Percentiles rank a stretch among this genome's conserved stretches.
phyloP scores from a whole-genome alignment of 139 green algal genomes.

The Chlorella sp. region DNA sequence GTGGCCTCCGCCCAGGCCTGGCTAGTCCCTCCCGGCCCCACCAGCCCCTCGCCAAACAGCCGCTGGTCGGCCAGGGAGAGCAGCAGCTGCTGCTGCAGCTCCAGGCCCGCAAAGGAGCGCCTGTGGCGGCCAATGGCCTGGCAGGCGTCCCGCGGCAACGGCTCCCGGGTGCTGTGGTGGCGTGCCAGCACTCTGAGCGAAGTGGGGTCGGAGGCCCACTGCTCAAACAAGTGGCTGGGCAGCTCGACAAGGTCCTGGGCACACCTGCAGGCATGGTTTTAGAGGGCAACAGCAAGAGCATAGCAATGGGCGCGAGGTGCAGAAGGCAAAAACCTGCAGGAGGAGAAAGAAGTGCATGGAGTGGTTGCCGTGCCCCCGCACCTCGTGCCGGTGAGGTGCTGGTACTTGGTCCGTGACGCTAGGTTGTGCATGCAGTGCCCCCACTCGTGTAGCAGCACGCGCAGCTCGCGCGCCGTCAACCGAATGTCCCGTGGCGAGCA shows the following conservation, averaged over 20 bases:
- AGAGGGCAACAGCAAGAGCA: no score
- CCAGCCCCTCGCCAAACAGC: constrained; percentile 11
- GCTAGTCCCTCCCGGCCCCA: neutral
- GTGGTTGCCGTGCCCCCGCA: constrained; percentile 4
- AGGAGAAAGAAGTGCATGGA: neutral
- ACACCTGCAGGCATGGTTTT: constrained; percentile 52
- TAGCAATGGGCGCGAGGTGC: no score
- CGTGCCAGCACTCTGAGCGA: constrained; percentile 31
- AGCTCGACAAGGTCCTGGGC: constrained; percentile 84
- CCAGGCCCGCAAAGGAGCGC: constrained; percentile 45
- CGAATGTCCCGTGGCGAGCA: neutral
- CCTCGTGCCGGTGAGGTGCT: constrained; percentile 76
- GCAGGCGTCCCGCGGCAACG: constrained; percentile 5
- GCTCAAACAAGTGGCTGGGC: constrained; percentile 81
- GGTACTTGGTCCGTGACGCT: constrained; percentile 70
- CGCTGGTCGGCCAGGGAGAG: constrained; percentile 43
- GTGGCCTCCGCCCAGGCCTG: constrained; percentile 14
- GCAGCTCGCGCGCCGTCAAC: constrained; percentile 47
- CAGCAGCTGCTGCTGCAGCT: constrained; percentile 62
- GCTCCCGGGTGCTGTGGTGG: constrained; percentile 9
- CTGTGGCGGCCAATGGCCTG: neutral
- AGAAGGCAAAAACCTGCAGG: no score
- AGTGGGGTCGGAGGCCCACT: constrained; percentile 50
- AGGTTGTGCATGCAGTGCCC: constrained; percentile 86
- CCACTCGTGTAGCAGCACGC: constrained; percentile 87